Base-by-base conservation (phyloP, 768 basidiomycete genomes). In the Agrocybe chaxingu region DNA sequence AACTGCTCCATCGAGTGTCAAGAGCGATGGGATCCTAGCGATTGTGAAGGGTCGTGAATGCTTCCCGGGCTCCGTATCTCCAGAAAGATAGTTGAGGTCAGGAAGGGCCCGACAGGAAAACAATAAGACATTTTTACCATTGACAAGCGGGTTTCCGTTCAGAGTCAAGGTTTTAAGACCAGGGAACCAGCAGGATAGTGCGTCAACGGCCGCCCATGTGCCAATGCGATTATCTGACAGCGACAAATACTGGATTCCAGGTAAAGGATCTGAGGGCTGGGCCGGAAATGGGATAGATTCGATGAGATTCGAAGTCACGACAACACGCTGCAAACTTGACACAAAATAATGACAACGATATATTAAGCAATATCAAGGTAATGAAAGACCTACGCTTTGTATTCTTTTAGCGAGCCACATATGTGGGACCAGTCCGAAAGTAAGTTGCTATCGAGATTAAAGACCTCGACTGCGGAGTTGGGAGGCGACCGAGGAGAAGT, bases 391-490 rank as follows among this genome's bases (percentile, higher is more conserved):
- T 70, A 87, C 87, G 61, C 66, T 5, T 70, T 57, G 58, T 79
- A 78, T 19, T 66, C 59, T 10, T 56, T 55, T 38, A 87, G 56
- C 29, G 80, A 72, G 31, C 66, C 51, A 52, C 71, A 77, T 7
- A 79, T 68, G 45, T 75, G 64, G 35, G 53, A 51, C 87, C 89
- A 92, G 58, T 82, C 70, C 8, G 60, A 55, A 45, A 86, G 76
- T 18, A 66, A 47, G 70, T 93, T 93, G 49, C 75, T 73, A 59
- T 91, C 89, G 36, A 93, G 69, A 66, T 92, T 92, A 49, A 92
- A 61, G 31, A 69, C 69, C 42, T 73, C 65, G 40, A 91, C 58
- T 45, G 68, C 51, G 6, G 66, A 60, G 53, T 55, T 61, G 51
- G 46, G 18, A 36, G 51, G 34, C 38, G 45, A 39, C 45, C 47